Evolutionary conservation across 2,329 filamentous ascomycete genomes (phyloP), one percentile per base, ranked within the genome.

Genomic region (Neopestalotiopsis sp.): DNA sequence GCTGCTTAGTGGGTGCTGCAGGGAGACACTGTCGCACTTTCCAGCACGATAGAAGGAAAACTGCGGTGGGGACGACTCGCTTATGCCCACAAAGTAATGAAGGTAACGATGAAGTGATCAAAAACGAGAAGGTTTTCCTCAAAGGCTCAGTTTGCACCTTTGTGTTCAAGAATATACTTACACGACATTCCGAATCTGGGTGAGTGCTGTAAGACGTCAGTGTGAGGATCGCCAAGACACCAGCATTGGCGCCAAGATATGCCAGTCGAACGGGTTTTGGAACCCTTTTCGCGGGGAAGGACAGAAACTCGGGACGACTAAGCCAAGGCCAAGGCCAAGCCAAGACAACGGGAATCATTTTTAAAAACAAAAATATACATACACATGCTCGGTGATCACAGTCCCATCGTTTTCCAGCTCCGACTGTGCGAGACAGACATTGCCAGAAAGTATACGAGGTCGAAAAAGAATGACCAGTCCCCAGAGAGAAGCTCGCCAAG

Each of bases 121-220:
- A 38, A 38, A 67, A 70, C 56, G 65, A 71, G 20, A 67, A 57
- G 70, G 68, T 17, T 24, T n/a, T 4, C 5, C 3, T 20, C 14
- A 53, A 73, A 73, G 72, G 72, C 17, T 4, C 30, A 42, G 24
- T 24, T 62, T n/a, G 13, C 7, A 38, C 12, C 32, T n/a, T 28
- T 63, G 71, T 53, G 45, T 53, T n/a, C 45, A 53, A 28, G 45
- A 53, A 17, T 53, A 53, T 53, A 78, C 77, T 68, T 79, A 79
- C 77, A 78, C 77, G 70, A 77, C 76, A 76, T 79, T 79, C 71
- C 76, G 76, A 72, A 79, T 72, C 72, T 76, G 70, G 75, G 78
- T 76, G 73, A 79, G 76, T 76, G 77, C 77, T 79, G 71, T 76
- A 72, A 72, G 75, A 73, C 72, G 76, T 79, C 73, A 78, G 77